Conservation (phyloP, 148 eudicot genomes). For the Dysphania ambrosioides region DNA sequence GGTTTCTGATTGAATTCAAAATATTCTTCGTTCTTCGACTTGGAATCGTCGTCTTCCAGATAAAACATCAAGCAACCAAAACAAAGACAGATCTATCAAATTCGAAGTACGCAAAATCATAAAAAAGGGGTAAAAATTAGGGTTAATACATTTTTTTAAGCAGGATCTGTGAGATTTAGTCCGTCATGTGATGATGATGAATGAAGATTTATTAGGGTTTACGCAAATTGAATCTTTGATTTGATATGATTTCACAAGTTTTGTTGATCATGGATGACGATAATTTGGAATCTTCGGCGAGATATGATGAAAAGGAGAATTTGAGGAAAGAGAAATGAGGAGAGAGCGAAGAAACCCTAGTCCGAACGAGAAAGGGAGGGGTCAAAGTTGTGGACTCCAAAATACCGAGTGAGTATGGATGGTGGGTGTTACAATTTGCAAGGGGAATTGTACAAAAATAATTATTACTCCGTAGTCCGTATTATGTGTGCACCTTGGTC, state of each 20-base stretch:
- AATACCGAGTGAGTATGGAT: slow-evolving; percentile 16
- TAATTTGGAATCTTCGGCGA: slow-evolving; percentile 18
- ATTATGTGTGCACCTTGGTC: too few species aligned
- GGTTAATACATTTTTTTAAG: slow-evolving; percentile 17
- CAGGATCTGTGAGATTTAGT: slow-evolving; percentile 9
- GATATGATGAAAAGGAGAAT: neutral
- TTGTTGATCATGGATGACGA: slow-evolving; percentile 13
- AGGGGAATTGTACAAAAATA: too few species aligned
- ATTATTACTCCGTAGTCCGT: too few species aligned
- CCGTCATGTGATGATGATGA: too few species aligned
- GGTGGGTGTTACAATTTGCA: neutral
- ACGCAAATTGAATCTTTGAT: neutral
- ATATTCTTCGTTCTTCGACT: neutral
- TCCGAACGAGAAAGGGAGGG: neutral
- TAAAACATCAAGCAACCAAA: slow-evolving; percentile 6
- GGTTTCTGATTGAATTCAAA: slow-evolving; percentile 15
- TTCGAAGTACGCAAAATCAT: neutral
- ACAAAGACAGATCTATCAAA: slow-evolving; percentile 34
- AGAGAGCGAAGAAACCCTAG: slow-evolving; percentile 27
- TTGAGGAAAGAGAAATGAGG: neutral
- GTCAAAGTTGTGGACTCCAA: slow-evolving; percentile 19
- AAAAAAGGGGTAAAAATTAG: slow-evolving; percentile 13
- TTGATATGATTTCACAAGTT: neutral
- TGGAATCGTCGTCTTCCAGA: slow-evolving; percentile 11
- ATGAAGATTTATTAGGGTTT: slow-evolving; percentile 15